phyloP scores from a whole-genome alignment of 1,139 yeast genomes.

The Taphrina wiesneri region DNA sequence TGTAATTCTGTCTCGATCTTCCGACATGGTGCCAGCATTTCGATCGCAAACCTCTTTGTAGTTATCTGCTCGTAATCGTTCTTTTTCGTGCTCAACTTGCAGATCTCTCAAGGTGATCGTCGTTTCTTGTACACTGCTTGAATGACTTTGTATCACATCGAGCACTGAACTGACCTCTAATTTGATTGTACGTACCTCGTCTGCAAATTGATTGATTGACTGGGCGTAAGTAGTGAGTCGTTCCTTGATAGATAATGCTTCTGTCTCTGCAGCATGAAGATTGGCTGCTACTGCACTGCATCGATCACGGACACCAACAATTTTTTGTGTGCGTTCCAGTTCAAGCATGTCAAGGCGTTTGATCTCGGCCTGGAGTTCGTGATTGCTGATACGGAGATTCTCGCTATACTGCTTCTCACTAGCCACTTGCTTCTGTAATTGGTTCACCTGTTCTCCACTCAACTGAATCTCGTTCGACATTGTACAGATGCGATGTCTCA shows the following conservation, averaged over 20 bases:
- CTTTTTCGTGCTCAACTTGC: background rate
- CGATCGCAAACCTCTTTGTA: conserved; percentile 1
- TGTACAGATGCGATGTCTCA: background rate
- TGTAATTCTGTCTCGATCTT: conserved; percentile 10
- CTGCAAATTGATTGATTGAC: background rate
- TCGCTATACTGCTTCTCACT: background rate
- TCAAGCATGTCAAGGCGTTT: background rate
- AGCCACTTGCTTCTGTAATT: background rate
- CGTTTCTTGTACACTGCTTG: background rate
- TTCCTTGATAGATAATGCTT: background rate
- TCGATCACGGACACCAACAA: background rate
- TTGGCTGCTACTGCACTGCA: background rate
- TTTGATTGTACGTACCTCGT: background rate
- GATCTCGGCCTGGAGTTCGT: background rate
- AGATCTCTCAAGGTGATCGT: background rate
- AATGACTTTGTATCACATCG: background rate
- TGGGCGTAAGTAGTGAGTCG: background rate
- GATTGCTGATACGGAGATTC: background rate
- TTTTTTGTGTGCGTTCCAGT: background rate
- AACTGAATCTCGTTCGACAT: background rate
- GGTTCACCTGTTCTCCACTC: background rate
- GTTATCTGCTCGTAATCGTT: background rate
- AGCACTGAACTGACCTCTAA: background rate
- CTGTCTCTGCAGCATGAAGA: background rate
- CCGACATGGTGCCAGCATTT: conserved; percentile 16